Evolutionary conservation across 306 rosid genomes (phyloP).

Genomic region (Calophaca sinica): DNA sequence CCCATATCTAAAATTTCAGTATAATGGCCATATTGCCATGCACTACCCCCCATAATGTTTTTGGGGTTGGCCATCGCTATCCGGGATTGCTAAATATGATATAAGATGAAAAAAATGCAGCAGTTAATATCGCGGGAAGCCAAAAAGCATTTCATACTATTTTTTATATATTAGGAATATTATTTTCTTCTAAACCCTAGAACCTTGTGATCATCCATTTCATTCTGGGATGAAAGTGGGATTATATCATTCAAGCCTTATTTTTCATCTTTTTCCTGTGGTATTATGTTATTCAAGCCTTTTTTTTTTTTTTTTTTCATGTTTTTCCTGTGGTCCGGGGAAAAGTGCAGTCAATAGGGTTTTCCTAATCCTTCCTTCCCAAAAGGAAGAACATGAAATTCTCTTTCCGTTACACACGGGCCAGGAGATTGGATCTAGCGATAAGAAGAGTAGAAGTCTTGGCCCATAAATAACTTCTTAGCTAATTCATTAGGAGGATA

Average conservation of each 20-base stretch:
- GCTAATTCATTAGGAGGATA: neutral
- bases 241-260: neutral
- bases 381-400: conserved; percentile 15
- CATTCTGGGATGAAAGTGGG: neutral
- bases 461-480: conserved; percentile 1
- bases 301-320: neutral
- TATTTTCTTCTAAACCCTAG: conserved; percentile 5
- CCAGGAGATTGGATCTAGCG: conserved; percentile 2
- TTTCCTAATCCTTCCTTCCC: neutral
- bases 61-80: neutral
- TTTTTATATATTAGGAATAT: neutral
- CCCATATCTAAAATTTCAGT: neutral
- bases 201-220: neutral
- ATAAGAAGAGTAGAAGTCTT: conserved; percentile 24
- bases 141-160: neutral
- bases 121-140: neutral
- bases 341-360: conserved; percentile 22
- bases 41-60: neutral
- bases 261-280: conserved; percentile 10
- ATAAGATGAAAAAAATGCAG: neutral
- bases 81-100: neutral
- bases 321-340: conserved; percentile 17
- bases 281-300: neutral
- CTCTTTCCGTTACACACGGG: neutral
- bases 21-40: neutral